Evolutionary conservation across 768 basidiomycete species (phyloP).

Genomic region (Boletus subcaerulescens): DNA sequence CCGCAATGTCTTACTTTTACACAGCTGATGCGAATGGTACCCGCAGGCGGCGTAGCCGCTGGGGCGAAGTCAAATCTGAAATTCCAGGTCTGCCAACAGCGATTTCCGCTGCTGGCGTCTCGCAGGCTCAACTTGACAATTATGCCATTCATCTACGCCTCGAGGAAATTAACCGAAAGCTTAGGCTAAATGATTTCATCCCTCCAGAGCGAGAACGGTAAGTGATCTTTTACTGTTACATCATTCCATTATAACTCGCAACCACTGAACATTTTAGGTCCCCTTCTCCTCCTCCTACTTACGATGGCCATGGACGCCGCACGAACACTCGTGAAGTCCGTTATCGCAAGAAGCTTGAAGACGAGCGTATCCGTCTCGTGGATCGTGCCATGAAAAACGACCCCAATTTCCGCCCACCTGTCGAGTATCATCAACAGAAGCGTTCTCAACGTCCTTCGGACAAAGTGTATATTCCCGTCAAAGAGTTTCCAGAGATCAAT

Average conservation of each 20-base stretch:
- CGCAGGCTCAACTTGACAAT: constrained; percentile 93
- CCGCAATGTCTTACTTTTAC: constrained; percentile 39
- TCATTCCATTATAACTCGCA: background rate
- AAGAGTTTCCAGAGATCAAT: constrained; percentile 99
- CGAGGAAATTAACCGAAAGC: constrained; percentile 96
- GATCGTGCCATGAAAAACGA: constrained; percentile 97
- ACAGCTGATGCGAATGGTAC: constrained; percentile 81
- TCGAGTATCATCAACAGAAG: constrained; percentile 94
- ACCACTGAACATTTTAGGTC: constrained; percentile 53
- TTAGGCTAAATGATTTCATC: constrained; percentile 90
- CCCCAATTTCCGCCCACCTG: constrained; percentile 95
- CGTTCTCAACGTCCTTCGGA: constrained; percentile 91
- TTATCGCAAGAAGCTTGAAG: constrained; percentile 93
- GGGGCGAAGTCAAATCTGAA: constrained; percentile 92
- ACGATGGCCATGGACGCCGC: constrained; percentile 95
- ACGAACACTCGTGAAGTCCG: constrained; percentile 99
- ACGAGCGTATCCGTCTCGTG: constrained; percentile 88
- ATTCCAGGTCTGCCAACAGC: constrained; percentile 93
- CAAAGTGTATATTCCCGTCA: constrained; percentile 99
- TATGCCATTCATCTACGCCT: constrained; percentile 95
- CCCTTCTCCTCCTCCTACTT: constrained; percentile 94
- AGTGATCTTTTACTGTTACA: background rate
- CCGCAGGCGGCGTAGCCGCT: constrained; percentile 94
- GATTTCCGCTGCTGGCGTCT: constrained; percentile 89
- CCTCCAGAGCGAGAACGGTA: constrained; percentile 94